Conservation (phyloP, 148 eudicot genomes). For the Persicaria maculosa region DNA sequence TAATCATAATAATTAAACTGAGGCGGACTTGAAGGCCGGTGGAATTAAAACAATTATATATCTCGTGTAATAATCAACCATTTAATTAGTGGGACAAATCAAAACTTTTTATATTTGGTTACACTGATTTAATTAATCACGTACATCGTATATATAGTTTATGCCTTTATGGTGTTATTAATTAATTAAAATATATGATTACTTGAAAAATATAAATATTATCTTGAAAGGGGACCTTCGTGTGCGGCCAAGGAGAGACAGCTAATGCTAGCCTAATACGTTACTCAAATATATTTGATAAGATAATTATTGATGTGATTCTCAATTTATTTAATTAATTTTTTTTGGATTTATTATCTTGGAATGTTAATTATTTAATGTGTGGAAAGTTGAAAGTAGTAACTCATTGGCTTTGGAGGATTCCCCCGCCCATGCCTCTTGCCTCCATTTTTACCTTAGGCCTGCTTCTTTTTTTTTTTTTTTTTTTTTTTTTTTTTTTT, state of each 20-base stretch:
- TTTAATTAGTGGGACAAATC: constrained; percentile 19
- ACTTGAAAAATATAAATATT: not conserved
- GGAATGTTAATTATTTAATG: not conserved
- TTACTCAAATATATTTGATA: constrained; percentile 6
- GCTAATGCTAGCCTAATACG: constrained; percentile 12
- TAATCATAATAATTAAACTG: constrained; percentile 10
- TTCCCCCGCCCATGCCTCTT: constrained; percentile 8
- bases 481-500: not conserved
- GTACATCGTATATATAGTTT: not conserved
- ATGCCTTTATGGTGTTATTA: not conserved
- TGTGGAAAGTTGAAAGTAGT: not conserved
- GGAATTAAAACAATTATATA: constrained; percentile 13
- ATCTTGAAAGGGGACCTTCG: constrained; percentile 7
- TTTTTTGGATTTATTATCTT: not conserved
- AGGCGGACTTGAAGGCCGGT: constrained; percentile 20
- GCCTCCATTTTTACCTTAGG: constrained; percentile 1
- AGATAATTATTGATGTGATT: constrained; percentile 10
- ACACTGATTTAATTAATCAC: not conserved
- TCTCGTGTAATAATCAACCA: constrained; percentile 32
- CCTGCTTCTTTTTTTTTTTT: not conserved
- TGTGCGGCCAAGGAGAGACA: constrained; percentile 11
- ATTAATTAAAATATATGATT: not conserved
- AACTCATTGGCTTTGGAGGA: not conserved
- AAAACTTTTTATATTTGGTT: not conserved
- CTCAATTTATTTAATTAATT: not conserved